Evolutionary conservation across 768 basidiomycete genomes (phyloP), one percentile per base, ranked within the genome.

Genomic region (Suillus bovinus): DNA sequence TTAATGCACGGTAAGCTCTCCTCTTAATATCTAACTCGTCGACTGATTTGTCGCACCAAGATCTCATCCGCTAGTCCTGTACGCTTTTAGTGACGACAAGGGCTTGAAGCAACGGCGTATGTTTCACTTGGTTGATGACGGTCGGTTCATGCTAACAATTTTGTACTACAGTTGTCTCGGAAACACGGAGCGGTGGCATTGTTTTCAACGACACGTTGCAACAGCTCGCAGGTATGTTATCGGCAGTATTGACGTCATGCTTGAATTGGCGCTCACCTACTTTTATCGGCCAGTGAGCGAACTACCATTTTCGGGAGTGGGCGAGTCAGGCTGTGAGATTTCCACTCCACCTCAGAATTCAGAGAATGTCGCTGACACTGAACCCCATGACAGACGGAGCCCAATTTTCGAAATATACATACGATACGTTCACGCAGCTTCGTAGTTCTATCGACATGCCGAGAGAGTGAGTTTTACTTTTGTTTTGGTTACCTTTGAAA

Each of bases 271-370:
- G 9, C 46, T 46, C 14, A 52, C 17, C 22, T 20, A 14, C 9
- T 9, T 62, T 67, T 47, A 66, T 73, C 22, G 22, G 38, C 24
- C 52, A 78, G 78, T 76, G 29, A 52, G 66, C 17, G 78, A 77
- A 61, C 67, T 85, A 49, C 85, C 84, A 1, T 82, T 86, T 64
- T 76, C 80, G 14, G 84, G 86, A 1, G 77, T 84, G 5, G 87
- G 88, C 44, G 83, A 84, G 68, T 88, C 87, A 1, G 88, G 89
- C 60, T 82, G 88, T 89, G 70, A 64, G 86, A 76, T 10, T 6
- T 42, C 47, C 10, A 38, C 8, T 41, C 54, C 6, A n/a, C 24
- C 6, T n/a, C n/a, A n/a, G n/a, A n/a, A n/a, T n/a, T n/a, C n/a
- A n/a, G n/a, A 11, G 50, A n/a, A 0, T 3, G 10, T 5, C 5